phyloP scores from a whole-genome alignment of 345 rosid species.

The Euclidium syriacum region DNA sequence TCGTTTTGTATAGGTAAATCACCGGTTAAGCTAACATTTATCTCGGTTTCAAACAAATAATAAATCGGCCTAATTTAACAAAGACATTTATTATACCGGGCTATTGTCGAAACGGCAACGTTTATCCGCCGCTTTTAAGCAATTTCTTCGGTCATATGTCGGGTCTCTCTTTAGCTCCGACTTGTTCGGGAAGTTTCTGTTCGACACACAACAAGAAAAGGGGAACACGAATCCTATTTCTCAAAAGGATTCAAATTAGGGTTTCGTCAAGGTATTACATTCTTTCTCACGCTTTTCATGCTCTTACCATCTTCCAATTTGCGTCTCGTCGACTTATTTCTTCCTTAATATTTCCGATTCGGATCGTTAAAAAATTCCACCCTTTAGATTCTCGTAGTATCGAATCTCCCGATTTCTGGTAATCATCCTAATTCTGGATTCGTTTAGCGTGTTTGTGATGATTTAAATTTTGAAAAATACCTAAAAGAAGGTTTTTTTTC shows the following conservation, averaged over 20 bases:
- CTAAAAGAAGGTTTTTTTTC: not conserved
- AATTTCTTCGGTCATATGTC: not conserved
- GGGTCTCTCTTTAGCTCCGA: not conserved
- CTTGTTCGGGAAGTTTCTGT: not conserved
- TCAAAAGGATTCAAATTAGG: slow-evolving; percentile 12
- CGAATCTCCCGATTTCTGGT: too few relatives aligned
- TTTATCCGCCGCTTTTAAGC: not conserved
- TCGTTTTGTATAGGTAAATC: not conserved
- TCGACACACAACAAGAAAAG: not conserved
- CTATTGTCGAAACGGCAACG: not conserved
- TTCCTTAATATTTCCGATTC: too few relatives aligned
- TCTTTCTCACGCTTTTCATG: too few relatives aligned
- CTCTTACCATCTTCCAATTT: too few relatives aligned
- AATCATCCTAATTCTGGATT: not conserved
- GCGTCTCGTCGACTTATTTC: too few relatives aligned
- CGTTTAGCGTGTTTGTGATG: not conserved
- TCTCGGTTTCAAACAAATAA: not conserved
- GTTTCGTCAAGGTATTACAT: slow-evolving; percentile 11
- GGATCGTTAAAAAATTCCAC: not conserved
- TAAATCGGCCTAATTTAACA: too few relatives aligned
- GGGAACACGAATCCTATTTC: not conserved
- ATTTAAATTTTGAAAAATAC: not conserved
- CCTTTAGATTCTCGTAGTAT: too few relatives aligned
- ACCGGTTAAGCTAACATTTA: not conserved
- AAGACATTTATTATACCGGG: too few relatives aligned